phyloP scores from a whole-genome alignment of 495 filamentous ascomycete species.

The Aspergillus conjunctus region DNA sequence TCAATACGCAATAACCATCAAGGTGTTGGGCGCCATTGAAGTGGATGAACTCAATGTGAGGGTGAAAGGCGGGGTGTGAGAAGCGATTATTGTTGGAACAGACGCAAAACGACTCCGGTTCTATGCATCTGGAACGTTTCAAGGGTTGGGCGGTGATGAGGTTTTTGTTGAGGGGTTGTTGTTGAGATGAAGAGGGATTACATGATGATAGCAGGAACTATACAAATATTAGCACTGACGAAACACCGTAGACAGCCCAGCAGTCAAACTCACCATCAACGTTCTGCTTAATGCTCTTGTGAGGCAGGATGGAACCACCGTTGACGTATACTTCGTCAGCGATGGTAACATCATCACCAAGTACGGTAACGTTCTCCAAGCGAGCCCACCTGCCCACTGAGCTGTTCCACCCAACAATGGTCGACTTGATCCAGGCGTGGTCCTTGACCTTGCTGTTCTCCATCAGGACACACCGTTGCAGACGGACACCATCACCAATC shows the following conservation, averaged over 20 bases:
- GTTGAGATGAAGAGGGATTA: conserved; percentile 51
- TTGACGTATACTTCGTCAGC: conserved; percentile 99
- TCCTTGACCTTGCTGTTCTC: conserved; percentile 94
- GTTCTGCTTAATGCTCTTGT: conserved; percentile 99
- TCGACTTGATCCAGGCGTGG: conserved; percentile 98
- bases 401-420: conserved; percentile 99
- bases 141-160: conserved; percentile 17
- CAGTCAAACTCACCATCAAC: conserved; percentile 70
- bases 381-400: conserved; percentile 93
- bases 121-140: conserved; percentile 42
- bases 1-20: conserved; percentile 30
- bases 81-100: conserved; percentile 35
- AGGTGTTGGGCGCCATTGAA: conserved; percentile 24
- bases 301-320: conserved; percentile 91
- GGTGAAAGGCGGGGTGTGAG: conserved; percentile 27
- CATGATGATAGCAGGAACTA: conserved; percentile 85
- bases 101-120: conserved; percentile 46
- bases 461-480: conserved; percentile 92
- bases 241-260: not conserved
- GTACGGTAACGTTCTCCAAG: conserved; percentile 94
- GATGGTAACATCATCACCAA: conserved; percentile 99
- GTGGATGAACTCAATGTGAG: conserved; percentile 7
- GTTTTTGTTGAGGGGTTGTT: conserved; percentile 32
- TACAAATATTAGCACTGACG: conserved; percentile 12
- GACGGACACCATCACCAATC: conserved; percentile 89